A percentile compares a stretch with the other conserved stretches of the same genome.
These are phyloP conservation scores for Colletotrichum destructivum DNA, from an alignment of 2,329 filamentous ascomycete genomes.

Conservation along the genomic window DNA sequence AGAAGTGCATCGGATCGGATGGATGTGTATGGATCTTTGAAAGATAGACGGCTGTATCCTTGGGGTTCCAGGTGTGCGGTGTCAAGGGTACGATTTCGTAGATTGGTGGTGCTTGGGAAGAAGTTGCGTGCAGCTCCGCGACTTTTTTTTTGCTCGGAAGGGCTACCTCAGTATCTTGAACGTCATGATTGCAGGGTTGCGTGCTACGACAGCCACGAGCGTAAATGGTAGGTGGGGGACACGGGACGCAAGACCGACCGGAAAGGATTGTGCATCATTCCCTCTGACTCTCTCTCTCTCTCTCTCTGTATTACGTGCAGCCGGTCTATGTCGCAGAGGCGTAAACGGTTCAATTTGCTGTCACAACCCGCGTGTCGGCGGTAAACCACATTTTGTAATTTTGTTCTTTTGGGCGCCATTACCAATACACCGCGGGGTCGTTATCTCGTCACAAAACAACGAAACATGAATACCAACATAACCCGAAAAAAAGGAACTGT, in stretches of 20 bases:
- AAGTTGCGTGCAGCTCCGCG: not conserved
- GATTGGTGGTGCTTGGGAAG: slow-evolving; percentile 2
- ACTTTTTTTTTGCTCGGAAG: slow-evolving; percentile 11
- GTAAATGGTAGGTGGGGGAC: not conserved
- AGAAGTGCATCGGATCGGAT: slow-evolving; percentile 13
- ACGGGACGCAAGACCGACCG: not conserved
- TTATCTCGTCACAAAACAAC: slow-evolving; percentile 26
- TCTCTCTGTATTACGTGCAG: too few relatives aligned
- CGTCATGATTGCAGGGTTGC: slow-evolving; percentile 40
- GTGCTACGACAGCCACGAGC: not conserved
- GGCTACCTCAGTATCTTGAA: slow-evolving; percentile 29
- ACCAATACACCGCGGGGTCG: slow-evolving; percentile 31
- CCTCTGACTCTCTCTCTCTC: too few relatives aligned
- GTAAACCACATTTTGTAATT: slow-evolving; percentile 16
- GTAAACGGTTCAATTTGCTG: slow-evolving; percentile 40
- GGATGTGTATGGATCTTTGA: not conserved
- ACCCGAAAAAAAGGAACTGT: slow-evolving; percentile 25
- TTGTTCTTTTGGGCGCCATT: slow-evolving; percentile 29
- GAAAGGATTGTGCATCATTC: not conserved
- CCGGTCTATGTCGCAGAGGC: not conserved
- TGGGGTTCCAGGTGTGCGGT: not conserved
- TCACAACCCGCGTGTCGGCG: slow-evolving; percentile 31
- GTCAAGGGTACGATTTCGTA: not conserved
- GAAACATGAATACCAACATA: slow-evolving; percentile 27
- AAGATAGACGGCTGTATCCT: too few relatives aligned